Evolutionary conservation across 1,284 basidiomycete species (phyloP), one percentile per base, ranked within the genome.

Genomic region (Trichosporon faecale): DNA sequence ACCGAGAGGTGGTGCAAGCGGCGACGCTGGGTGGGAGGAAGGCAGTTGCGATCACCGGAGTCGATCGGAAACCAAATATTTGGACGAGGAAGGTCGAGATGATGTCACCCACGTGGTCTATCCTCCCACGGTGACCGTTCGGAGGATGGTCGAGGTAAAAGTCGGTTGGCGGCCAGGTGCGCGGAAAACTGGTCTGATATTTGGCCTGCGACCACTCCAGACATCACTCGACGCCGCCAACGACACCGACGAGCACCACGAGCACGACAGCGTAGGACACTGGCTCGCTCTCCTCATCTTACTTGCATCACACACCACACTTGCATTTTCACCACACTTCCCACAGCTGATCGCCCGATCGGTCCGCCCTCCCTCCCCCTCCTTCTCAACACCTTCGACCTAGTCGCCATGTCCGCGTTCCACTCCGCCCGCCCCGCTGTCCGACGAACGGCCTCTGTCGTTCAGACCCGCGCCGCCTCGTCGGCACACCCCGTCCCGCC

Each of bases 401-500:
- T 18, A 40, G 66, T 14, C 25, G 25, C 21, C 27, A 74, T 72
- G 71, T 72, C 71, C 33, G 21, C 60, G 33, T 25, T 70, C 67
- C 70, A 64, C 60, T 23, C 65, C 27, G 31, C 64, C 21, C 76
- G 73, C 64, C 71, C 69, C 21, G 60, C 70, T 37, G 40, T 60
- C 55, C 74, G 70, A 44, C 65, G 71, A 57, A 61, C 75, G 25
- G 69, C 73, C 0, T 67, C 72, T 25, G 74, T 76, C 11, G 74
- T 71, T 14, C 29, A 31, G 29, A 74, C 77, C 4, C 73, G 75
- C 65, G 75, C 76, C 5, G 70, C 79, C 29, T 71, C 72, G 11
- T 64, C 40, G n/a, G 61, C 68, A 27, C 65, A 64, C 61, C 65
- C 66, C 0, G 9, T 23, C 14, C 57, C 57, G 14, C 57, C 57